phyloP scores from a whole-genome alignment of 2,329 filamentous ascomycete species.

The Zymoseptoria pseudotritici region DNA sequence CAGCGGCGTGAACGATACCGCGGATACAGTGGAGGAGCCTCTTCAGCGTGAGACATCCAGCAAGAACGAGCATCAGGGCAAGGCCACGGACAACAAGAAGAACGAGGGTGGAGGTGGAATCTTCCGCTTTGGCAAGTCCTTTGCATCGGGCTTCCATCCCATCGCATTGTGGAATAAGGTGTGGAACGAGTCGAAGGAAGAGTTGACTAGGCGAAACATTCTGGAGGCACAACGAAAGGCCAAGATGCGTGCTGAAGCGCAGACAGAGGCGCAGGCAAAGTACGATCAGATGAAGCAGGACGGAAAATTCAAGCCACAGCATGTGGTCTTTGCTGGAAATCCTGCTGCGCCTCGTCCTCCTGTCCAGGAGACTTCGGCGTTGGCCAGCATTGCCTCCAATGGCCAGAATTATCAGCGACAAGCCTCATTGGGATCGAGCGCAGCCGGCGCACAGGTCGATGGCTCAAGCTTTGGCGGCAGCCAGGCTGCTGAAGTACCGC shows the following conservation, averaged over 20 bases:
- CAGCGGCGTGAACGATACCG: slow-evolving; percentile 13
- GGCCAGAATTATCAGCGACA: slow-evolving; percentile 14
- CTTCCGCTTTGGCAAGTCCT: slow-evolving; percentile 49
- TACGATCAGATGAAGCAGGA: slow-evolving; percentile 49
- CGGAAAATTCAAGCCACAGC: slow-evolving; percentile 37
- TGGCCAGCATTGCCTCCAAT: background rate
- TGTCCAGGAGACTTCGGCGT: background rate
- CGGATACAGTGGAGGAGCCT: slow-evolving; percentile 11
- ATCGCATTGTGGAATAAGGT: slow-evolving; percentile 41
- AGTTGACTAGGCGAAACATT: slow-evolving; percentile 31
- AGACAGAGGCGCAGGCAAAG: slow-evolving; percentile 42
- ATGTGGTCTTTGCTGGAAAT: slow-evolving; percentile 1
- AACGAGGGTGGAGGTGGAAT: slow-evolving; percentile 34
- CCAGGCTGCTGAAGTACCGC: slow-evolving; percentile 10
- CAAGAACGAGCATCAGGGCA: slow-evolving; percentile 28
- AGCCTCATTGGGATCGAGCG: slow-evolving; percentile 9
- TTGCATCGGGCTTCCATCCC: slow-evolving; percentile 49
- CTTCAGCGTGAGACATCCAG: slow-evolving; percentile 11
- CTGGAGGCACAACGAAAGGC: slow-evolving; percentile 35
- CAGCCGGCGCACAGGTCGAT: slow-evolving; percentile 11
- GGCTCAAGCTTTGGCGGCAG: slow-evolving; percentile 9
- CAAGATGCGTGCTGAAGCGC: slow-evolving; percentile 39
- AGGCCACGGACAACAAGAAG: slow-evolving; percentile 26
- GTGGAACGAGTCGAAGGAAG: slow-evolving; percentile 41
- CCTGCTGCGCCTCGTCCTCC: background rate